Conservation (phyloP, 2,329 filamentous ascomycete species). For the Fusarium nurragi region DNA sequence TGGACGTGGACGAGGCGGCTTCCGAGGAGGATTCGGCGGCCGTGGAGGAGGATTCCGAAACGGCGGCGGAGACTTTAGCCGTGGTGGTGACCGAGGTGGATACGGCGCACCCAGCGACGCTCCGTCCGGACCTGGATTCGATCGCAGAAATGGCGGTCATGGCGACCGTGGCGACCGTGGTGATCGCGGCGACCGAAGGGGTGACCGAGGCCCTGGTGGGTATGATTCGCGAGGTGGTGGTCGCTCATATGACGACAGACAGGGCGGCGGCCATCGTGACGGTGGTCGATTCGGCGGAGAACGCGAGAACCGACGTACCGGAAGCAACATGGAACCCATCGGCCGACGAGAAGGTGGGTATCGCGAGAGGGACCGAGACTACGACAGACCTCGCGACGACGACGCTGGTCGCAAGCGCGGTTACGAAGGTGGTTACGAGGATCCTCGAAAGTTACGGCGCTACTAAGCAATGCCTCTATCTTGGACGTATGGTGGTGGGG, state of each 20-base stretch:
- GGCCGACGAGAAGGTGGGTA: conserved; percentile 71
- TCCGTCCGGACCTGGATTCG: conserved; percentile 67
- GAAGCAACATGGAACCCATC: conserved; percentile 87
- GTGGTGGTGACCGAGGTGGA: conserved; percentile 56
- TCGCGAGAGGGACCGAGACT: conserved; percentile 60
- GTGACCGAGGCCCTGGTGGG: conserved; percentile 65
- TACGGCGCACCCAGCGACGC: conserved; percentile 65
- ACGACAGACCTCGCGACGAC: conserved; percentile 66
- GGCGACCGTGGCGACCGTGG: conserved; percentile 56
- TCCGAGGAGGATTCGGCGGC: conserved; percentile 63
- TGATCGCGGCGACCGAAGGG: conserved; percentile 54
- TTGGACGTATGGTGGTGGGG: conserved; percentile 38
- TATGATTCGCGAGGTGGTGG: conserved; percentile 64
- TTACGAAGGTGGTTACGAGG: conserved; percentile 84
- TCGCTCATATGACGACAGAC: conserved; percentile 69
- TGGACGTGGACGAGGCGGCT: conserved; percentile 55
- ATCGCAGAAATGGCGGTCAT: conserved; percentile 57
- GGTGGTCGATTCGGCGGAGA: conserved; percentile 49
- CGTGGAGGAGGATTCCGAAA: conserved; percentile 65
- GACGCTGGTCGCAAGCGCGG: conserved; percentile 69
- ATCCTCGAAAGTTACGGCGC: conserved; percentile 73
- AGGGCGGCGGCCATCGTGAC: conserved; percentile 59
- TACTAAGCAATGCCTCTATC: conserved; percentile 55
- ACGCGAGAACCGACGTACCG: conserved; percentile 66
- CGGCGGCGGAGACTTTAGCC: conserved; percentile 54